Conservation (phyloP, 495 filamentous ascomycete genomes). For the Xylaria scruposa region DNA sequence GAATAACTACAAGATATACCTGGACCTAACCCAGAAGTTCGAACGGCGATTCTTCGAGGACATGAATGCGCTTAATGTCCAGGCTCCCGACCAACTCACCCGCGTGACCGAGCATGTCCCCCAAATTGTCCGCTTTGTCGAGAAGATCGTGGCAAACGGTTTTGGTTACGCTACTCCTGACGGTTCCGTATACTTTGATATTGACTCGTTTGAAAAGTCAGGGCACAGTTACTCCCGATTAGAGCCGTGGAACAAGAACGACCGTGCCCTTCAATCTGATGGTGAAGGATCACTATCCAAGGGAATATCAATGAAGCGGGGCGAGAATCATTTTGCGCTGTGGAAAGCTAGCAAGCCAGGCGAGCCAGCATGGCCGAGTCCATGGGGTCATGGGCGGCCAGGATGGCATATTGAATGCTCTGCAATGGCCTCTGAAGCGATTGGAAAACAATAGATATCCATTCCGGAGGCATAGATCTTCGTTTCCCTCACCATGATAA, state of each 20-base stretch:
- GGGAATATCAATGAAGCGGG: conserved; percentile 49
- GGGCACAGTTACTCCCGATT: conserved; percentile 75
- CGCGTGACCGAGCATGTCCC: conserved; percentile 76
- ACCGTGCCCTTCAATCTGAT: conserved; percentile 71
- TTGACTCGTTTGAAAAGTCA: conserved; percentile 69
- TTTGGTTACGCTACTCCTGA: conserved; percentile 71
- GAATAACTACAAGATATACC: conserved; percentile 71
- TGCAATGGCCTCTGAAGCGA: conserved; percentile 76
- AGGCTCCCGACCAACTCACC: conserved; percentile 69
- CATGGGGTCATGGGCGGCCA: conserved; percentile 76
- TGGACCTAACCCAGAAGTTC: conserved; percentile 67
- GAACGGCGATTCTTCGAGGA: conserved; percentile 75
- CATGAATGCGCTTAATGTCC: conserved; percentile 72
- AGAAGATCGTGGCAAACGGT: conserved; percentile 63
- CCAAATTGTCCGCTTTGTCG: conserved; percentile 68
- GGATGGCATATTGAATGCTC: conserved; percentile 90
- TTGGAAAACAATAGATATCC: conserved; percentile 77
- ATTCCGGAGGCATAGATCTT: conserved; percentile 80
- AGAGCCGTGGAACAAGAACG: conserved; percentile 76
- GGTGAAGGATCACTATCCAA: conserved; percentile 73
- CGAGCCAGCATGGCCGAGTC: conserved; percentile 75
- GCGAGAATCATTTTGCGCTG: conserved; percentile 72
- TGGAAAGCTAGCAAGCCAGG: conserved; percentile 83
- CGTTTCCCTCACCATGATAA: conserved; percentile 85
- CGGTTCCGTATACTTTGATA: conserved; percentile 82